Evolutionary conservation across 139 green algal genomes (phyloP).

Genomic region (Chlorella sorokiniana): DNA sequence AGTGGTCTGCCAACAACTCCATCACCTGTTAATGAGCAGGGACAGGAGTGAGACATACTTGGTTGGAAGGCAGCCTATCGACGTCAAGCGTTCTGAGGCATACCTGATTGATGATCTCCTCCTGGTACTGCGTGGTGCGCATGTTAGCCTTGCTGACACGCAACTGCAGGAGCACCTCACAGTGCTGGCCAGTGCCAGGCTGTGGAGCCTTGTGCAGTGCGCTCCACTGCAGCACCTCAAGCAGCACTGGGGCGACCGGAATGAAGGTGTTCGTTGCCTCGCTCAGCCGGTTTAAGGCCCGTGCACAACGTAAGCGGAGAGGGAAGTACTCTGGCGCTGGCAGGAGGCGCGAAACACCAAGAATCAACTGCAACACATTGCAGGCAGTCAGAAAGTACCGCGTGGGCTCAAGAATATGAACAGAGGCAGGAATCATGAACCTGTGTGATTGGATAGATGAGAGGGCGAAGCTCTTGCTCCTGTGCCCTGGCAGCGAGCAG

Average conservation of each 20-base stretch:
- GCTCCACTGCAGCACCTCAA: slow-evolving; percentile 85
- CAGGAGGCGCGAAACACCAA: slow-evolving; percentile 81
- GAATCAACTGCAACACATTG: slow-evolving; percentile 58
- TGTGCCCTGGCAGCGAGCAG: slow-evolving; percentile 53
- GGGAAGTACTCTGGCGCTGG: slow-evolving; percentile 92
- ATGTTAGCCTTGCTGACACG: slow-evolving; percentile 57
- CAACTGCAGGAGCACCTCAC: slow-evolving; percentile 52
- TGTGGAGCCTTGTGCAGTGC: slow-evolving; percentile 60
- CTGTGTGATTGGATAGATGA: slow-evolving; percentile 87
- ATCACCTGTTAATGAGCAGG: slow-evolving; percentile 53
- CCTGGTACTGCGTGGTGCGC: slow-evolving; percentile 69
- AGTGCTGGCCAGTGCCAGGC: slow-evolving; percentile 21
- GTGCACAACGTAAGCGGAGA: slow-evolving; percentile 77
- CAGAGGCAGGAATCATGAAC: neutral
- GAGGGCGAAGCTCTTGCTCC: slow-evolving; percentile 69
- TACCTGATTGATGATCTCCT: slow-evolving; percentile 64
- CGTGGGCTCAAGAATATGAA: neutral
- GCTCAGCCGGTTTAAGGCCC: slow-evolving; percentile 57
- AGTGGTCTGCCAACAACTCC: slow-evolving; percentile 82
- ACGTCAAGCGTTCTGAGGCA: neutral
- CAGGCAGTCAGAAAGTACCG: neutral
- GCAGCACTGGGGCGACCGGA: slow-evolving; percentile 78
- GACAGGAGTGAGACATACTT: neutral
- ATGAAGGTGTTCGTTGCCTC: slow-evolving; percentile 71
- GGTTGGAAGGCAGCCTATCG: neutral